A percentile compares a stretch with the other conserved stretches of the same genome.
Conservation (phyloP, 2,329 filamentous ascomycete genomes). For the Ophiostoma piceae region DNA sequence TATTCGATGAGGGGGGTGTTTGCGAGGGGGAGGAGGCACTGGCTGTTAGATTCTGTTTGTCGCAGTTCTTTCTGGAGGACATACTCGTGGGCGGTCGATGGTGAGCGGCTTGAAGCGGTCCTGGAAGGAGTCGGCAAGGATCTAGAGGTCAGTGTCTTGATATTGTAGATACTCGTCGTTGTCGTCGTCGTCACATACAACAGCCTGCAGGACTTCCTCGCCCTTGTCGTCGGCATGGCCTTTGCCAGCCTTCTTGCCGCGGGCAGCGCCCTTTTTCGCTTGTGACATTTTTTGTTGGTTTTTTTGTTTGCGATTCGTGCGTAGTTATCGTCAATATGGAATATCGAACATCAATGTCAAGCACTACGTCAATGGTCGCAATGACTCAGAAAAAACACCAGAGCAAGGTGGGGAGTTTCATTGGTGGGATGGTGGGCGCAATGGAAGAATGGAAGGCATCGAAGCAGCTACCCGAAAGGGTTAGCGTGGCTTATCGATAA, state of each 20-base stretch:
- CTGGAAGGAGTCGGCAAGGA: conserved; percentile 93
- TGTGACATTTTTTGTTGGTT: conserved; percentile 38
- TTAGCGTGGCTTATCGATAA: background rate
- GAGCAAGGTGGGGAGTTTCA: background rate
- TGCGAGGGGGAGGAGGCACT: conserved; percentile 89
- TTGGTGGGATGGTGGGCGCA: conserved; percentile 10
- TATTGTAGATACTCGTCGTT: no score
- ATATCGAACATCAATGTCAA: background rate
- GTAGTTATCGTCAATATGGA: background rate
- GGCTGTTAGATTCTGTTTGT: conserved; percentile 13
- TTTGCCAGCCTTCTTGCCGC: conserved; percentile 51
- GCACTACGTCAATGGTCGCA: background rate
- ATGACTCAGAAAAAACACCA: conserved; percentile 5
- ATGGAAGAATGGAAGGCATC: background rate
- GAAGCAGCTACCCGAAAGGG: background rate
- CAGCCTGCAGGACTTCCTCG: conserved; percentile 55
- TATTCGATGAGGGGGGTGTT: conserved; percentile 97
- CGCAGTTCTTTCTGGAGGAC: conserved; percentile 27
- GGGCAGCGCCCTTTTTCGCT: conserved; percentile 25
- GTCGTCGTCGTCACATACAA: conserved; percentile 38
- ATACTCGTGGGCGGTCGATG: conserved; percentile 77
- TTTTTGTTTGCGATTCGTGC: background rate
- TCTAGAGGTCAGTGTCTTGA: conserved; percentile 10
- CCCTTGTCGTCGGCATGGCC: conserved; percentile 48
- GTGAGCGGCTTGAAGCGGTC: conserved; percentile 87